These are phyloP conservation scores for Paraurostyla sp. DNA, from an alignment of 73 alveolate species.

Conservation along the genomic window DNA sequence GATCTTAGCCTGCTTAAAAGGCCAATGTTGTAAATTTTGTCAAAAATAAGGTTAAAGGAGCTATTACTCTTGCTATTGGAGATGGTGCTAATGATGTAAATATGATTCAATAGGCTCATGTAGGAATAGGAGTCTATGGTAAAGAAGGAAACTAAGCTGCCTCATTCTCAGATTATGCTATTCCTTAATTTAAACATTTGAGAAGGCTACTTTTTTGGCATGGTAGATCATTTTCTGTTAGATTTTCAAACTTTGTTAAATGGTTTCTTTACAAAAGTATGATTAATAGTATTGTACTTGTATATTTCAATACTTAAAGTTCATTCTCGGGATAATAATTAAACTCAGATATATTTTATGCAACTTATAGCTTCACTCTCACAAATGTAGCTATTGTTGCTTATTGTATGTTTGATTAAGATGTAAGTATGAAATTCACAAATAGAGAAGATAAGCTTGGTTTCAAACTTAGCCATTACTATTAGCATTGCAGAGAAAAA, in stretches of 20 bases:
- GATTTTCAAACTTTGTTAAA: conserved; percentile 27
- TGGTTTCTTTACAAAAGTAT: conserved; percentile 29
- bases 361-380: neutral
- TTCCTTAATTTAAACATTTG: conserved; percentile 80
- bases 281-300: neutral
- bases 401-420: conserved; percentile 27
- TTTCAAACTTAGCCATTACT: neutral
- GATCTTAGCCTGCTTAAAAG: conserved; percentile 93
- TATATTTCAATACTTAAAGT: neutral
- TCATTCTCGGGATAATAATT: neutral
- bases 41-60: conserved; percentile 69
- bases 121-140: conserved; percentile 93
- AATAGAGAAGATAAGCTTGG: neutral
- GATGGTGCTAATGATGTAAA: conserved; percentile 99
- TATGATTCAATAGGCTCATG: conserved; percentile 95
- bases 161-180: conserved; percentile 83
- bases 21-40: conserved; percentile 95
- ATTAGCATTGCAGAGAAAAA: neutral
- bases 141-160: conserved; percentile 94
- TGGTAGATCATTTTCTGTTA: conserved; percentile 71
- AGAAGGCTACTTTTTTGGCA: conserved; percentile 84
- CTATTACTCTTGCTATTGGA: conserved; percentile 93
- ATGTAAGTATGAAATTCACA: neutral
- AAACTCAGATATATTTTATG: conserved; percentile 22
- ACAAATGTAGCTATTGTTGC: neutral